Conservation (phyloP, 208 protist genomes). For the Vickermania ingenoplastis region DNA sequence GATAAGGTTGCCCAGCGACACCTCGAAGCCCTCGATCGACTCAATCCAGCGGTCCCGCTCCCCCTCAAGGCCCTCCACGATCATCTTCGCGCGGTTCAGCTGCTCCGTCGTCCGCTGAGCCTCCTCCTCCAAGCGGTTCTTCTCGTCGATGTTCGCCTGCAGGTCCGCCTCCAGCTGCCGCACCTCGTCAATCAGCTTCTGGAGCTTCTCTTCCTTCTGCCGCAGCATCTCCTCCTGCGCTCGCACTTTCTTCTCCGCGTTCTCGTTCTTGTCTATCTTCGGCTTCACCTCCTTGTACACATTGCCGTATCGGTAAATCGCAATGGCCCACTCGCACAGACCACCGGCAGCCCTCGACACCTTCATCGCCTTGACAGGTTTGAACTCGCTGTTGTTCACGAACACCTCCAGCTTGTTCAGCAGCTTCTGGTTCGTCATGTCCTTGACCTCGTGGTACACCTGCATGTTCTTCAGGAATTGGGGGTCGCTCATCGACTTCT, state of each 20-base stretch:
- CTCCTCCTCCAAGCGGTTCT: constrained; percentile 90
- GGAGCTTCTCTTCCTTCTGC: constrained; percentile 88
- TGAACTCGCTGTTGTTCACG: constrained; percentile 91
- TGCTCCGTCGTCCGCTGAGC: constrained; percentile 94
- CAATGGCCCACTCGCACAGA: constrained; percentile 97
- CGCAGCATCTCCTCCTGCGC: constrained; percentile 92
- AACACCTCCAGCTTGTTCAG: constrained; percentile 94
- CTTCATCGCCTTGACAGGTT: constrained; percentile 73
- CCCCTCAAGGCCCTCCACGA: constrained; percentile 95
- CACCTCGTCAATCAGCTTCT: constrained; percentile 92
- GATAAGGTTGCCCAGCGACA: constrained; percentile 79
- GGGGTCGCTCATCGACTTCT: constrained; percentile 92
- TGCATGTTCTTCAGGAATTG: constrained; percentile 89
- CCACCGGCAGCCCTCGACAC: constrained; percentile 94
- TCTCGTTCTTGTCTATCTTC: constrained; percentile 93
- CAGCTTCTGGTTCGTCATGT: constrained; percentile 93
- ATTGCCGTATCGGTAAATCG: constrained; percentile 96
- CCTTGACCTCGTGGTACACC: constrained; percentile 91
- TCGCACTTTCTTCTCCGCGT: constrained; percentile 87
- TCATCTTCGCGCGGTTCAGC: constrained; percentile 93
- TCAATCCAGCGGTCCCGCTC: constrained; percentile 96
- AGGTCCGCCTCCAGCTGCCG: constrained; percentile 85
- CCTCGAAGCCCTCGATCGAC: constrained; percentile 89
- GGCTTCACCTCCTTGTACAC: constrained; percentile 96
- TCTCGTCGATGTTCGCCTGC: constrained; percentile 85